phyloP scores from a whole-genome alignment of 1,139 yeast species.

The Lodderomyces margitis region DNA sequence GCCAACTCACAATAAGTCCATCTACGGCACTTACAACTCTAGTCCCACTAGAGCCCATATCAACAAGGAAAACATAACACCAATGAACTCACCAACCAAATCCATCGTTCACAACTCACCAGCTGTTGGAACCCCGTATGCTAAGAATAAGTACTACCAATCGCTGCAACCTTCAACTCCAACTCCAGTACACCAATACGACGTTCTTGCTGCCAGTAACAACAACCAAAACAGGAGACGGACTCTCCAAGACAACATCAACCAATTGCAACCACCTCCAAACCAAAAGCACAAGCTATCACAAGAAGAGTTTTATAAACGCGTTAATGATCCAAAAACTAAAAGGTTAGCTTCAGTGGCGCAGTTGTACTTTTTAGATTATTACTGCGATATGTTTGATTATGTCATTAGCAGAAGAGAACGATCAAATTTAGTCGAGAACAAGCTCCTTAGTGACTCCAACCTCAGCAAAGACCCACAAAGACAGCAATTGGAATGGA shows the following conservation, averaged over 20 bases:
- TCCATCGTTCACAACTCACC: constrained; percentile 40
- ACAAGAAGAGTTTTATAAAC: constrained; percentile 50
- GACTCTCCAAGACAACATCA: constrained; percentile 27
- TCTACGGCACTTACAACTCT: not conserved
- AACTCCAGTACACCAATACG: constrained; percentile 5
- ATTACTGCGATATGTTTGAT: constrained; percentile 94
- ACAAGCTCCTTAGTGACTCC: constrained; percentile 50
- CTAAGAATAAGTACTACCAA: constrained; percentile 10
- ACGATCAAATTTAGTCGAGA: constrained; percentile 66
- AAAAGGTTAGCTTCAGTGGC: constrained; percentile 86
- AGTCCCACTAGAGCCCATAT: constrained; percentile 13
- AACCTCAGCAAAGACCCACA: constrained; percentile 32
- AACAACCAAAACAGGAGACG: constrained; percentile 4
- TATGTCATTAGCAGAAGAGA: constrained; percentile 86
- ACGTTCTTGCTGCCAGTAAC: not conserved
- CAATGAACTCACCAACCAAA: constrained; percentile 40
- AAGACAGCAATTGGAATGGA: constrained; percentile 72
- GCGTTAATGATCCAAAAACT: constrained; percentile 72
- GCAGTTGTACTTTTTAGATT: constrained; percentile 82
- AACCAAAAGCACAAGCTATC: constrained; percentile 20
- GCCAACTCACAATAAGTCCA: constrained; percentile 10
- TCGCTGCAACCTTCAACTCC: constrained; percentile 11
- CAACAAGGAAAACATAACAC: constrained; percentile 49
- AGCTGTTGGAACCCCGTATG: constrained; percentile 9
- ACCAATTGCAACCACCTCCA: constrained; percentile 30